Base-by-base conservation (phyloP, 768 basidiomycete genomes). In the Amanita pallidorosea region DNA sequence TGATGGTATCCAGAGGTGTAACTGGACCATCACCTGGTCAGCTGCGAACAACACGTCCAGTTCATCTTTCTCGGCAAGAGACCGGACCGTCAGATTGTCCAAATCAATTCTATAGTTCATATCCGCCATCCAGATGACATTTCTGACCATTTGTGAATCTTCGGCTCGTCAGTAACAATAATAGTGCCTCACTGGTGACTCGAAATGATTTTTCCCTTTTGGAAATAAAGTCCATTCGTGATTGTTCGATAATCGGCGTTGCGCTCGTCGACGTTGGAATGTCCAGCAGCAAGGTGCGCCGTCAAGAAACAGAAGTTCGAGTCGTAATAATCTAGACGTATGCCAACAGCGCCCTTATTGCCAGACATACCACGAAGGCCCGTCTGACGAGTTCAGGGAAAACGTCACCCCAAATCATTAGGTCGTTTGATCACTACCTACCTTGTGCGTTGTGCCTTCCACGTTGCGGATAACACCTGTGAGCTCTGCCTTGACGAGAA, bases 241-340 rank as follows among this genome's bases (percentile, higher is more conserved):
- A 99, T 95, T 5, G 96, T 98, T 49, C 76, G 71, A 60, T 93
- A 98, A 65, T 99, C 96, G 9, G 83, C 76, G 59, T 97, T 93
- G 23, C 96, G 78, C 63, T 98, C 96, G 31, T 85, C 84, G 3
- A 91, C 72, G 59, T 95, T 95, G 5, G 76, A 61, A 60, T 96
- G 93, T 6, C 96, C 96, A n/a, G 96, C 94, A 13, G 96, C 94
- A 37, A 98, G 76, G 65, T 98, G 96, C 3, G 90, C 91, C 7
- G 95, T 97, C 55, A 99, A 64, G 68, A 98, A 94, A 67, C 96
- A 99, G 59, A 97, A 85, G 51, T 79, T 86, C 7, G 94, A 88
- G 61, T 94, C 92, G 56, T 88, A 76, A 59, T 89, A 90, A 25
- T 98, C 88, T 46, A 99, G 70, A 11, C 96, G 84, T 55, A 99